Conservation (phyloP, 768 basidiomycete species). For the Lactarius akahatsu region DNA sequence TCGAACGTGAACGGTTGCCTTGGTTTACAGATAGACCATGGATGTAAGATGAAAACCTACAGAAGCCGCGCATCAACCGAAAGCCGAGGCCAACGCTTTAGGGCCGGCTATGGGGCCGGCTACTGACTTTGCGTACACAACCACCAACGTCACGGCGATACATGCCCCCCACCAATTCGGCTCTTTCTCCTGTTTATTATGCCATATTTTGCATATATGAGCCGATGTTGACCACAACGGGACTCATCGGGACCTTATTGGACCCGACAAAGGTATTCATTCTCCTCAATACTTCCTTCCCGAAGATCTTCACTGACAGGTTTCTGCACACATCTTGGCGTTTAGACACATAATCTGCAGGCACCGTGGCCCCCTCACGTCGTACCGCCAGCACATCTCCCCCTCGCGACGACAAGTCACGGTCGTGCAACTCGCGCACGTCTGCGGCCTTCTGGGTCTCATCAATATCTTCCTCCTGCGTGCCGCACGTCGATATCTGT, state of each 20-base stretch:
- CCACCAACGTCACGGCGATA: not conserved
- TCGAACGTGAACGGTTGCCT: conserved; percentile 50
- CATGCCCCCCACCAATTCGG: conserved; percentile 51
- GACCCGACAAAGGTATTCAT: conserved; percentile 62
- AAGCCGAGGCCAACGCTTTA: conserved; percentile 29
- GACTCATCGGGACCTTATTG: conserved; percentile 63
- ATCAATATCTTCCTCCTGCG: conserved; percentile 67
- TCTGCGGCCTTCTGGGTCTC: conserved; percentile 70
- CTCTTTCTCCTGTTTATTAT: conserved; percentile 73
- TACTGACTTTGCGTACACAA: not conserved
- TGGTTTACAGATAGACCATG: conserved; percentile 66
- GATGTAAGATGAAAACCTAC: conserved; percentile 47
- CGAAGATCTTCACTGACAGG: conserved; percentile 13
- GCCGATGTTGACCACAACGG: conserved; percentile 60
- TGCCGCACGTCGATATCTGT: conserved; percentile 59
- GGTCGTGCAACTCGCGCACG: conserved; percentile 72
- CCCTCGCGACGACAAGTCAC: conserved; percentile 65
- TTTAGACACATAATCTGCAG: conserved; percentile 68
- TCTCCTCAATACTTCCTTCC: not conserved
- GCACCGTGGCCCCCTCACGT: conserved; percentile 63
- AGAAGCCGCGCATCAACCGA: conserved; percentile 14
- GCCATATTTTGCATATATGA: conserved; percentile 73
- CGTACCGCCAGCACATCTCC: conserved; percentile 50
- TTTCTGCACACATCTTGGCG: conserved; percentile 5
- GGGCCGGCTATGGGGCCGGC: conserved; percentile 26